These are phyloP conservation scores for Quercus tomentella DNA, from an alignment of 331 rosid genomes.

Conservation along the genomic window DNA sequence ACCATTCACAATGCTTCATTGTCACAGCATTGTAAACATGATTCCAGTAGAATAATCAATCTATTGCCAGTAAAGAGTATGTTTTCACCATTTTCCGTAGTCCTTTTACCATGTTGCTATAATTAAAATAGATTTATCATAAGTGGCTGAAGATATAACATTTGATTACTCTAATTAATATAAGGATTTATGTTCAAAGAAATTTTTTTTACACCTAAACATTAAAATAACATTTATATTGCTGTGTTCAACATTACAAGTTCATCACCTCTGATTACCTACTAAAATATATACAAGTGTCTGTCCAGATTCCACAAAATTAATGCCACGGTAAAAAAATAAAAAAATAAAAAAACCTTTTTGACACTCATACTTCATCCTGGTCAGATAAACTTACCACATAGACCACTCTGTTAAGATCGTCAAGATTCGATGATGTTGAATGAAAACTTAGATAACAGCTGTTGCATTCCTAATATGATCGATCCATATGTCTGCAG, in stretches of 20 bases:
- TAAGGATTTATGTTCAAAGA: background rate
- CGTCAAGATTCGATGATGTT: constrained; percentile 47
- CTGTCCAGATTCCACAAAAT: background rate
- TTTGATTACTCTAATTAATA: background rate
- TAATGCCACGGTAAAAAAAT: background rate
- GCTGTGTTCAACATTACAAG: constrained; percentile 6
- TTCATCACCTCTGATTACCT: background rate
- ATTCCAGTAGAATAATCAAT: no score
- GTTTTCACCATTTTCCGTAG: no score
- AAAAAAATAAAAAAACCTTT: background rate
- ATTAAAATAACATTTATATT: background rate
- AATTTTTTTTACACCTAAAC: background rate
- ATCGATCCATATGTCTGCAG: constrained; percentile 77
- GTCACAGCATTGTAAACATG: no score
- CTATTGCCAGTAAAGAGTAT: no score
- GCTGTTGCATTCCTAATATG: constrained; percentile 68
- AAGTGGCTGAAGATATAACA: background rate
- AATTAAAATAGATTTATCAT: background rate
- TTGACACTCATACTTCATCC: background rate
- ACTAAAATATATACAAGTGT: constrained; percentile 19
- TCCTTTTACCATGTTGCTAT: no score
- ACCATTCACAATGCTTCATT: no score
- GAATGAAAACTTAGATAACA: constrained; percentile 68
- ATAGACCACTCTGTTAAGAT: background rate
- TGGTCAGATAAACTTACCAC: background rate